Evolutionary conservation across 345 rosid species (phyloP), one percentile per base, ranked within the genome.

Genomic region (Psidium guajava): DNA sequence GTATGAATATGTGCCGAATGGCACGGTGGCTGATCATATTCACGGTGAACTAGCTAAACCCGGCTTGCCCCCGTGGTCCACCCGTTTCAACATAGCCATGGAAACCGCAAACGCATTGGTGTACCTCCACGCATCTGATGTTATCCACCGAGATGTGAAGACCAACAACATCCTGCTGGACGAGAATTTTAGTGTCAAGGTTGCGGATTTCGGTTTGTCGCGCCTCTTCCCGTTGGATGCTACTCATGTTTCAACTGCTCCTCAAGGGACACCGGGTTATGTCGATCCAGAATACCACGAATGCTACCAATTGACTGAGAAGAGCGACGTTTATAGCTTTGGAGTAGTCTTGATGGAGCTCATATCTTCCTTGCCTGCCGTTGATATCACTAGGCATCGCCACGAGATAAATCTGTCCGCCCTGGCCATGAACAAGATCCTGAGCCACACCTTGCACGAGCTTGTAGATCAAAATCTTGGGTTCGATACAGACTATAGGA

Each of bases 181-280:
- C 86, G 84, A 85, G 85, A 90, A 91, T 86, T 97, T 97, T 64
- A 59, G 74, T n/a, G 98, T 97, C 58, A 97, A 95, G 88, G 99
- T 97, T 80, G 98, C 98, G 0, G 99, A 97, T 91, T 97, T 95
- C 14, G 99, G 99, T 64, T 91, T 94, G 11, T 97, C 99, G 0
- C 93, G 98, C 21, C 92, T 95, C 57, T 97, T 95, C 64, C 99
- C 98, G 13, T 56, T n/a, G 0, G 82, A 91, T 83, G 93, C 53
- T 83, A 92, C 99, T 4, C 99, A 97, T 69, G 92, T 97, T 84
- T 97, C 98, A 0, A 97, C 99, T 6, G 94, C 95, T 61, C 99
- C 99, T 21, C 98, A 97, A 84, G 99, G 99, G 25, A 97, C 99
- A 56, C 99, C 99, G 0, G 99, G 99, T 25, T 97, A 97, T 32